phyloP scores from a whole-genome alignment of 306 rosid species.

The Adenanthera pavonina region DNA sequence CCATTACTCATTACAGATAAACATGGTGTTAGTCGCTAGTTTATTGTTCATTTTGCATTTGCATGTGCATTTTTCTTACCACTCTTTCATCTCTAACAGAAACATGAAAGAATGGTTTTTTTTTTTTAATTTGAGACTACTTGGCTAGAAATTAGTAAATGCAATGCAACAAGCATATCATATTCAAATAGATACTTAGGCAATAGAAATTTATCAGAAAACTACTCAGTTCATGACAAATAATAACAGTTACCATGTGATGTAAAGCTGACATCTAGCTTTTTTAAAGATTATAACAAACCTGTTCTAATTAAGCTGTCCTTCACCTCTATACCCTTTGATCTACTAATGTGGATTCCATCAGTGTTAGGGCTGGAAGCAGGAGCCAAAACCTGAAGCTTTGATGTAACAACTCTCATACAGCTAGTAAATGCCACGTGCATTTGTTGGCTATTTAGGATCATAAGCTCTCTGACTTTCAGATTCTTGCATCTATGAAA shows the following conservation, averaged over 20 bases:
- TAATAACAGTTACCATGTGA: not conserved
- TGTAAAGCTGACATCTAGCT: conserved; percentile 9
- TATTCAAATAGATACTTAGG: conserved; percentile 19
- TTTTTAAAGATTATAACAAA: conserved; percentile 33
- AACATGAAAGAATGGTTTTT: not conserved
- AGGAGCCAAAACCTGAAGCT: conserved; percentile 74
- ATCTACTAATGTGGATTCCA: conserved; percentile 83
- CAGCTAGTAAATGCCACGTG: conserved; percentile 77
- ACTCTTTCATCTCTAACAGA: not conserved
- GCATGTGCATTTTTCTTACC: not conserved
- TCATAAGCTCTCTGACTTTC: conserved; percentile 57
- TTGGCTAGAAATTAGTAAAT: not conserved
- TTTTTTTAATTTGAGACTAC: not conserved
- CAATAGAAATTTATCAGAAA: not conserved
- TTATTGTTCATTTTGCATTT: conserved; percentile 8
- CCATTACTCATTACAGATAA: not conserved
- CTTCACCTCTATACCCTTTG: conserved; percentile 60
- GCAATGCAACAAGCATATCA: not conserved
- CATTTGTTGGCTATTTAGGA: conserved; percentile 87
- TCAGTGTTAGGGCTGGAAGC: conserved; percentile 86
- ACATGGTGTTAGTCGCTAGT: conserved; percentile 6
- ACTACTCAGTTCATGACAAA: conserved; percentile 31
- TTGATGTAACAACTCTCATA: conserved; percentile 65
- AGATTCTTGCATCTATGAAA: conserved; percentile 73
- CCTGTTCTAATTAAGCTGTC: conserved; percentile 75